Base-by-base conservation (phyloP, 106 monocot genomes). In the Acanthochlamys bracteata region DNA sequence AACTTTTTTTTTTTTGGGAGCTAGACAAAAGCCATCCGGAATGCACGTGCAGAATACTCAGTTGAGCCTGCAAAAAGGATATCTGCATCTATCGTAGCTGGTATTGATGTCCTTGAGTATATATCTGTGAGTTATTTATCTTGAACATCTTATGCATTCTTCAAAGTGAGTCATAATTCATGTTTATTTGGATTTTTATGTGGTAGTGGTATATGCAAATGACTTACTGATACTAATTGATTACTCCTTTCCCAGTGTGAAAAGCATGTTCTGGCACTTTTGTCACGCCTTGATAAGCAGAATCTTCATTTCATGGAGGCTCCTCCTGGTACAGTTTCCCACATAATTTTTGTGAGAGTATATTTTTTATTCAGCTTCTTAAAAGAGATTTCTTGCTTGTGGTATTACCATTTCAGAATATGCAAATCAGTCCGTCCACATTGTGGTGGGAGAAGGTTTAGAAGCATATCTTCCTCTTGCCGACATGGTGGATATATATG, bases 61-160 rank as follows among this genome's bases (percentile, higher is more conserved):
- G 96, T 96, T 66, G 96, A 91, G 79, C 96, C 90, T 27, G 84
- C 82, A 71, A 96, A 88, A 70, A 90, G 83, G 21, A 87, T 96
- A 66, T 96, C 96, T 70, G 90, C 91, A 43, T 84, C 80, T 39
- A 69, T 96, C 66, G 96, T 96, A 76, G 90, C 88, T 42, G 76
- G 67, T 56, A 10, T 76, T 22, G 88, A 96, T 72, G 96, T 88
- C 52, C 80, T 91, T 67, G 65, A 67, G 33, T 96, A 96, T 67
- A 75, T 88, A 68, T 83, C 84, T 64, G 90, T 96, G 71, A 88
- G 96, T 77, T 22, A 61, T 24, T 8, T 13, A 24, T 73, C 42
- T n/a, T 22, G 45, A 58, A n/a, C n/a, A n/a, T n/a, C n/a, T n/a
- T n/a, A n/a, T n/a, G n/a, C n/a, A n/a, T n/a, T n/a, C n/a, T n/a